phyloP scores from a whole-genome alignment of 1,284 basidiomycete species.

The Fomitopsis schrenkii region DNA sequence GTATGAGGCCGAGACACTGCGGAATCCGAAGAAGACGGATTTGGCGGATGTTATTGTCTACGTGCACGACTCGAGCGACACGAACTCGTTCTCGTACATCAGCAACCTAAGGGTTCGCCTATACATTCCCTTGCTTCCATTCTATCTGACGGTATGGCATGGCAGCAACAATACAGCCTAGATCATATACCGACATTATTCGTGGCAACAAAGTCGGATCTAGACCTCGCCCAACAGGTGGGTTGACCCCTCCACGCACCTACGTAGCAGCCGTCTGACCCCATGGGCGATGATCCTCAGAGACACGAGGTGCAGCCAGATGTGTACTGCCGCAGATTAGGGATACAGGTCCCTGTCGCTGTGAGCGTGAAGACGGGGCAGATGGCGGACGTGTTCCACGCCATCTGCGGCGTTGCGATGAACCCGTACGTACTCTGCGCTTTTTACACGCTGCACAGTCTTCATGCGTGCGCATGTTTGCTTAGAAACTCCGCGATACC shows the following conservation, averaged over 20 bases:
- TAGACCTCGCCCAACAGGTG: constrained; percentile 93
- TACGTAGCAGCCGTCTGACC: background rate
- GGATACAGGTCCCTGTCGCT: constrained; percentile 85
- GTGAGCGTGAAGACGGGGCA: constrained; percentile 86
- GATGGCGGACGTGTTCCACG: constrained; percentile 87
- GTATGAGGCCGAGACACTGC: constrained; percentile 88
- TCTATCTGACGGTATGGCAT: background rate
- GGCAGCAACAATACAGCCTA: constrained; percentile 92
- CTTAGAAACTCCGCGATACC: constrained; percentile 65
- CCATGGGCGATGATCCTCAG: constrained; percentile 33
- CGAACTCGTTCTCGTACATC: constrained; percentile 98
- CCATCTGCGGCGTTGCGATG: constrained; percentile 81
- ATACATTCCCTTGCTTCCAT: constrained; percentile 5
- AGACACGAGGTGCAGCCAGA: constrained; percentile 98
- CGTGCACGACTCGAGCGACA: constrained; percentile 97
- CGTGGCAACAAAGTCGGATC: constrained; percentile 98
- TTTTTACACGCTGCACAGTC: constrained; percentile 12
- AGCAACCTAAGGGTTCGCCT: constrained; percentile 84
- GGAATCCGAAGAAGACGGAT: constrained; percentile 89
- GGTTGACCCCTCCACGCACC: constrained; percentile 17
- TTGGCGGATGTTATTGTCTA: constrained; percentile 93
- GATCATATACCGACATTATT: constrained; percentile 94
- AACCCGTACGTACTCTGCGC: constrained; percentile 55
- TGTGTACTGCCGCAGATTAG: constrained; percentile 86
- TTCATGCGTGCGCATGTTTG: constrained; percentile 9